phyloP scores from a whole-genome alignment of 257 asterid genomes.

The Pogostemon cablin region DNA sequence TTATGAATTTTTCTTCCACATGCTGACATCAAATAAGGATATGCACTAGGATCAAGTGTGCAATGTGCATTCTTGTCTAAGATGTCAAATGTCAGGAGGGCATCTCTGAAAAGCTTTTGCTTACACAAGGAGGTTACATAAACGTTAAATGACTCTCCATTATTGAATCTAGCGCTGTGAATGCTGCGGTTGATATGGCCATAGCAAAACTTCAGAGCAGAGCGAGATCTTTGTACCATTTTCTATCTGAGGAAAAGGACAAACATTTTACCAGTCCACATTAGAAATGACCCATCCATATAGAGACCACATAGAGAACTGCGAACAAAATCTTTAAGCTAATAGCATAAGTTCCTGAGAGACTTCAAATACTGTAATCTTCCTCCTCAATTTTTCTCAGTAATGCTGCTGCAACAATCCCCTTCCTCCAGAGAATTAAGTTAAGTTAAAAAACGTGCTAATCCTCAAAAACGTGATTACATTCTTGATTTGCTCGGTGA shows the following conservation, averaged over 20 bases:
- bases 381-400: constrained; percentile 31
- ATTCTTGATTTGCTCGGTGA: constrained; percentile 26
- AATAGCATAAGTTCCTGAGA: too few relatives aligned
- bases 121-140: constrained; percentile 57
- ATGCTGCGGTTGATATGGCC: constrained; percentile 30
- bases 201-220: constrained; percentile 30
- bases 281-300: not conserved
- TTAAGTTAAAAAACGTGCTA: too few relatives aligned
- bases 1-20: constrained; percentile 59
- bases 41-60: constrained; percentile 53
- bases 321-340: not conserved
- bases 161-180: constrained; percentile 31
- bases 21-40: constrained; percentile 51
- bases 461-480: not conserved
- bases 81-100: constrained; percentile 52
- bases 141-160: constrained; percentile 46
- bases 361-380: constrained; percentile 20
- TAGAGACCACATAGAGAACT: not conserved
- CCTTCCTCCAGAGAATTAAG: not conserved
- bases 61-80: constrained; percentile 40
- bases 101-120: constrained; percentile 57
- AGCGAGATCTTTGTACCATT: constrained; percentile 47
- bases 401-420: constrained; percentile 23
- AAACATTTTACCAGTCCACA: constrained; percentile 16
- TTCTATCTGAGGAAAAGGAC: constrained; percentile 21